Evolutionary conservation across 345 rosid species (phyloP).

Genomic region (Lumnitzera littorea): DNA sequence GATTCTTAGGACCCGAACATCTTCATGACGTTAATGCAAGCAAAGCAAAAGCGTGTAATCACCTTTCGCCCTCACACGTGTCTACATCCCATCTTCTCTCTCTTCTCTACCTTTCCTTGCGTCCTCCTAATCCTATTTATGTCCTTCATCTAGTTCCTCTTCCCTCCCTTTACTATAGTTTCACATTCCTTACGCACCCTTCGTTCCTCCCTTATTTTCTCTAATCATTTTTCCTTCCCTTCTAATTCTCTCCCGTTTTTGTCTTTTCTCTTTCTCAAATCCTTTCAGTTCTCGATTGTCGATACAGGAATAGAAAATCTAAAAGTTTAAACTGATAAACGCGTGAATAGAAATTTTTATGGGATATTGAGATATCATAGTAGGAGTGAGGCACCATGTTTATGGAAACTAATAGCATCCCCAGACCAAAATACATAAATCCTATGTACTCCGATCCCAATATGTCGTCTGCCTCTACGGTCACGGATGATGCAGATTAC

Average conservation of each 20-base stretch:
- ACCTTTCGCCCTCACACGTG: constrained; percentile 14
- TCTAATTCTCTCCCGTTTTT: background rate
- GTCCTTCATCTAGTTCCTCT: background rate
- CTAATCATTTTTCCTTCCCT: background rate
- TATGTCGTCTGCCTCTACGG: constrained; percentile 21
- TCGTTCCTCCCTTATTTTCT: constrained; percentile 6
- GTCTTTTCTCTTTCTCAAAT: too few species aligned
- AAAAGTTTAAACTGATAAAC: too few species aligned
- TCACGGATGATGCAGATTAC: constrained; percentile 31
- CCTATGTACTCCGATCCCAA: constrained; percentile 27
- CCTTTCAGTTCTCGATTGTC: too few species aligned
- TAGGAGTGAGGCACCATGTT: constrained; percentile 9
- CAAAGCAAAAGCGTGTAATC: background rate
- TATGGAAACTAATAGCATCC: constrained; percentile 14
- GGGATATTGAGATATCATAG: constrained; percentile 1
- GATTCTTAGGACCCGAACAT: constrained; percentile 6
- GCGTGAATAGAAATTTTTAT: background rate
- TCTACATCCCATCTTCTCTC: constrained; percentile 6
- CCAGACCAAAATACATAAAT: constrained; percentile 23
- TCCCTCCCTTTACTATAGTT: constrained; percentile 8
- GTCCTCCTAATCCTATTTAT: background rate
- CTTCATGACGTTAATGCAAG: background rate
- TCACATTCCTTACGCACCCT: constrained; percentile 19
- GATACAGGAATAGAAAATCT: too few species aligned
- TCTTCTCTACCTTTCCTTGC: background rate